Evolutionary conservation across 139 green algal genomes (phyloP).

Genomic region (Chlamydomonas eustigma): DNA sequence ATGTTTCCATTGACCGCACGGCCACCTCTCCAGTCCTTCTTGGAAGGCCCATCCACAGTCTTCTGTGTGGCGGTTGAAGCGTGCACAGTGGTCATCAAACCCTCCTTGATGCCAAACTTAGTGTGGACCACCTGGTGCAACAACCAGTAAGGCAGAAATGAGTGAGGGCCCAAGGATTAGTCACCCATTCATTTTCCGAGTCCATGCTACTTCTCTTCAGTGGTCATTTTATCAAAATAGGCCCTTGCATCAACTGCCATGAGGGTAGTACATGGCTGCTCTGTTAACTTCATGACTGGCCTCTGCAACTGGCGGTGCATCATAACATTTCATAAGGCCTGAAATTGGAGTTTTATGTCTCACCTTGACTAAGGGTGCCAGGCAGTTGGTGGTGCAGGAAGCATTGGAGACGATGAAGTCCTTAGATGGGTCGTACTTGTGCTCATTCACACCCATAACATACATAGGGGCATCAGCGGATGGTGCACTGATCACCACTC

Average conservation of each 20-base stretch:
- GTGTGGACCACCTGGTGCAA: slow-evolving; percentile 76
- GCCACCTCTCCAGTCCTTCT: slow-evolving; percentile 96
- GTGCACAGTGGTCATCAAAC: slow-evolving; percentile 96
- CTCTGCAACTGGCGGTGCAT: no score
- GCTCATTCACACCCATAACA: slow-evolving; percentile 90
- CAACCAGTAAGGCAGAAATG: no score
- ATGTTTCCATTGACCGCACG: slow-evolving; percentile 90
- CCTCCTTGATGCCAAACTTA: slow-evolving; percentile 76
- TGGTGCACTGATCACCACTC: slow-evolving; percentile 93
- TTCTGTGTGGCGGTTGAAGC: slow-evolving; percentile 96
- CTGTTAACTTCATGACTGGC: no score
- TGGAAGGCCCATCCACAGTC: slow-evolving; percentile 93
- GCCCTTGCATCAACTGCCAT: no score
- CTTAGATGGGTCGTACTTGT: slow-evolving; percentile 76
- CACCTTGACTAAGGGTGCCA: slow-evolving; percentile 93
- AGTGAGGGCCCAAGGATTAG: no score
- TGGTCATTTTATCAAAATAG: no score
- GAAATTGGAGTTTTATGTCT: no score
- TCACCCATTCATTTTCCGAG: no score
- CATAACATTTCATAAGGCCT: no score
- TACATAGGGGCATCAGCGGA: slow-evolving; percentile 81
- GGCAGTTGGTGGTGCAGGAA: slow-evolving; percentile 96
- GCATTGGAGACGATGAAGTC: slow-evolving; percentile 87
- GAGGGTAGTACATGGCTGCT: no score
- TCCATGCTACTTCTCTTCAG: no score